phyloP scores from a whole-genome alignment of 208 protist species.

The Entamoeba dispar region DNA sequence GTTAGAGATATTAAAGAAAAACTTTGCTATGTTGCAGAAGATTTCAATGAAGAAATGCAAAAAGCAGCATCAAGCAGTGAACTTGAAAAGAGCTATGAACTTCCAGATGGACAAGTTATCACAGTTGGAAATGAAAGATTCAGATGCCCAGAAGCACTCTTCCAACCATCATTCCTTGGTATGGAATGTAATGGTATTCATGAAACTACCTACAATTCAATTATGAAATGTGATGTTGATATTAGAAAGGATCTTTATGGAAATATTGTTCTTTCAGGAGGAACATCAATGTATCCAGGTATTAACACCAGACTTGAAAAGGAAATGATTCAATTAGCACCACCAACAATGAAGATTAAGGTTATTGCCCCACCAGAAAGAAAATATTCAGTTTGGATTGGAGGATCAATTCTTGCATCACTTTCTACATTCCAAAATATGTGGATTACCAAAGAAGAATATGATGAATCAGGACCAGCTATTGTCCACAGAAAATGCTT shows the following conservation, averaged over 20 bases:
- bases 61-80: constrained; percentile 20
- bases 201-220: too few relatives aligned
- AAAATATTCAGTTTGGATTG: constrained; percentile 84
- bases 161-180: too few relatives aligned
- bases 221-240: too few relatives aligned
- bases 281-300: too few relatives aligned
- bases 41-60: constrained; percentile 79
- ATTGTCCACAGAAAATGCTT: constrained; percentile 89
- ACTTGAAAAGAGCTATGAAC: constrained; percentile 40
- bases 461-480: constrained; percentile 74
- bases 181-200: too few relatives aligned
- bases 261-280: too few relatives aligned
- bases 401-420: constrained; percentile 83
- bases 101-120: too few relatives aligned
- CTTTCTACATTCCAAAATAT: constrained; percentile 79
- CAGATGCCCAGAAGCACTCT: too few relatives aligned
- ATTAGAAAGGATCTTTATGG: too few relatives aligned
- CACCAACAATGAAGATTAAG: constrained; percentile 43
- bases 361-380: constrained; percentile 57
- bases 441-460: constrained; percentile 92
- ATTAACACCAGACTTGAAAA: too few relatives aligned
- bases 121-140: too few relatives aligned
- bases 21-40: constrained; percentile 46
- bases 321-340: too few relatives aligned
- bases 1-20: constrained; percentile 56